Percentiles rank a stretch among this genome's conserved stretches.
Conservation (phyloP, 2,329 filamentous ascomycete genomes). For the Penicillium griseofulvum region DNA sequence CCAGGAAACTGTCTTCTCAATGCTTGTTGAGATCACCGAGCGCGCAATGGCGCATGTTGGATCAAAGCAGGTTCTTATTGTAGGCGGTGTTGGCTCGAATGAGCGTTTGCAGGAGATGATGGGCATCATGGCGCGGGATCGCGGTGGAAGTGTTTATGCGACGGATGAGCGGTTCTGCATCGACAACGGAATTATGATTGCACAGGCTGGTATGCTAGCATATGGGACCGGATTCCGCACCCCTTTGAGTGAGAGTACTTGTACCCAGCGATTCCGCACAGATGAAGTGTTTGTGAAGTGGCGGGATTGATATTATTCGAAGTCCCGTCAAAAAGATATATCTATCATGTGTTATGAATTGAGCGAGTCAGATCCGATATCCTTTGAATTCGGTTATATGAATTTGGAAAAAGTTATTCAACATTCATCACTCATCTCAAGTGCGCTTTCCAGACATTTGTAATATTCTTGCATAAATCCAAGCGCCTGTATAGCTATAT, state of each 20-base stretch:
- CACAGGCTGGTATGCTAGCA: constrained; percentile 85
- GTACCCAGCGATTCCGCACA: constrained; percentile 78
- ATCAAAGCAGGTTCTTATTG: constrained; percentile 83
- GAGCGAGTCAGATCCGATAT: constrained; percentile 2
- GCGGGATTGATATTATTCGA: constrained; percentile 53
- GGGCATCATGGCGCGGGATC: constrained; percentile 86
- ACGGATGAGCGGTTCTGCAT: constrained; percentile 98
- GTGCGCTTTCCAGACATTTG: neutral
- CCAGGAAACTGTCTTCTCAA: constrained; percentile 93
- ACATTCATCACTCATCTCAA: neutral
- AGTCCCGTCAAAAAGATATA: neutral
- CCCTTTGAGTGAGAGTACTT: constrained; percentile 74
- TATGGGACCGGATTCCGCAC: constrained; percentile 79
- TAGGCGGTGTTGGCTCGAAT: constrained; percentile 94
- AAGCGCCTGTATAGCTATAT: constrained; percentile 8
- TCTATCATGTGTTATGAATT: constrained; percentile 23
- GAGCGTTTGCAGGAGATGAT: constrained; percentile 97
- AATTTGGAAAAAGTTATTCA: neutral
- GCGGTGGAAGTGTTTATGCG: constrained; percentile 86
- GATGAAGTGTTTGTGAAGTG: constrained; percentile 79
- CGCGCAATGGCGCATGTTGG: constrained; percentile 98
- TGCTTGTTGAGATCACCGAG: constrained; percentile 98
- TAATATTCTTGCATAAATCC: neutral
- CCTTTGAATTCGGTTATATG: neutral
- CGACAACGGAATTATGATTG: constrained; percentile 99